Evolutionary conservation across 345 rosid genomes (phyloP).

Genomic region (Pistacia vera): DNA sequence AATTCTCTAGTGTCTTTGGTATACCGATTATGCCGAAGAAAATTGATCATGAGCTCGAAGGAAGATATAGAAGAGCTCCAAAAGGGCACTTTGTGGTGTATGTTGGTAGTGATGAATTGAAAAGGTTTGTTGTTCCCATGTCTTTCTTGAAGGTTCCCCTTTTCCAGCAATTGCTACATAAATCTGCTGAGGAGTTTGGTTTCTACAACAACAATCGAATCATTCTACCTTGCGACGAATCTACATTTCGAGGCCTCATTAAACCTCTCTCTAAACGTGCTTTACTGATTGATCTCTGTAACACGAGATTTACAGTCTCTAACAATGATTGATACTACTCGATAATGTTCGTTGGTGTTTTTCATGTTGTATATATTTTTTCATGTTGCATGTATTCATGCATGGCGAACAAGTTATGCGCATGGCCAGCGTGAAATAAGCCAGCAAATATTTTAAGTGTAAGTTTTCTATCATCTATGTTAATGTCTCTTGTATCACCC

Average conservation of each 20-base stretch:
- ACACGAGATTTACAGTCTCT: no score
- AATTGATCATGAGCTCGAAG: slow-evolving; percentile 8
- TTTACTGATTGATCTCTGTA: not conserved
- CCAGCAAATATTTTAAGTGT: no score
- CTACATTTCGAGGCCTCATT: slow-evolving; percentile 19
- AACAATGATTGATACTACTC: no score
- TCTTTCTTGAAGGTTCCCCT: slow-evolving; percentile 26
- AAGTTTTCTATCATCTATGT: no score
- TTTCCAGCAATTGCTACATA: slow-evolving; percentile 31
- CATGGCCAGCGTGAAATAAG: no score
- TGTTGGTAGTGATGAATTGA: slow-evolving; percentile 27
- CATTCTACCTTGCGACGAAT: slow-evolving; percentile 30
- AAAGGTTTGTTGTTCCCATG: slow-evolving; percentile 28
- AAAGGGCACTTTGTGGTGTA: slow-evolving; percentile 41
- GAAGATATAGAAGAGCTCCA: not conserved
- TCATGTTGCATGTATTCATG: no score
- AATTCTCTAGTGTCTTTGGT: no score
- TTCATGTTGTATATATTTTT: no score
- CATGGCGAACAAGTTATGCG: no score
- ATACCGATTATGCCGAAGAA: not conserved
- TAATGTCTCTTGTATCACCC: no score
- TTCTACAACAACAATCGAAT: slow-evolving; percentile 15
- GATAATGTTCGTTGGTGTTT: no score
- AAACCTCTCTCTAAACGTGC: not conserved
- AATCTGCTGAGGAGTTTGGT: slow-evolving; percentile 38